These are phyloP conservation scores for Potentilla sterilis DNA, from an alignment of 306 rosid species.

Conservation along the genomic window DNA sequence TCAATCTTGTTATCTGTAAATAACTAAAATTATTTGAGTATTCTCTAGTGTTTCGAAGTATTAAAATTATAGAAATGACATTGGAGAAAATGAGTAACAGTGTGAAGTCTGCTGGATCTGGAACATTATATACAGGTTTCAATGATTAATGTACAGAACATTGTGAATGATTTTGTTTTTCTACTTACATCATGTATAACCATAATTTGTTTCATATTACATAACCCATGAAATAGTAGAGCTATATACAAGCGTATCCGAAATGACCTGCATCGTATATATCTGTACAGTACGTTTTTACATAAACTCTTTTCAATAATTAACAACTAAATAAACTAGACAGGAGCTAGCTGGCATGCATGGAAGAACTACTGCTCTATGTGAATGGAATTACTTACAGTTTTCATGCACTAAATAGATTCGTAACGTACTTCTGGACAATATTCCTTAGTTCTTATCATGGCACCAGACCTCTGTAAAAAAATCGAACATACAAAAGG, in stretches of 20 bases:
- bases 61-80: too few relatives aligned
- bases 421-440: background rate
- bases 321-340: background rate
- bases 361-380: background rate
- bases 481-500: background rate
- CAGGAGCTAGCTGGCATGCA: background rate
- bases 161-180: background rate
- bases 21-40: too few relatives aligned
- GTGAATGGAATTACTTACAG: background rate
- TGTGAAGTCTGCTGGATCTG: too few relatives aligned
- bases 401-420: background rate
- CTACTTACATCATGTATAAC: too few relatives aligned
- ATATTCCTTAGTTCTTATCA: background rate
- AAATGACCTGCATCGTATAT: background rate
- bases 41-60: too few relatives aligned
- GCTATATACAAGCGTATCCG: too few relatives aligned
- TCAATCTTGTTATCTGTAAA: too few relatives aligned
- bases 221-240: too few relatives aligned
- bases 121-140: too few relatives aligned
- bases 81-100: too few relatives aligned
- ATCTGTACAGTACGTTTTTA: background rate
- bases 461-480: background rate
- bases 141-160: background rate
- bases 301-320: background rate
- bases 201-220: too few relatives aligned